phyloP scores from a whole-genome alignment of 2,329 filamentous ascomycete species.

The Alternaria triticina region DNA sequence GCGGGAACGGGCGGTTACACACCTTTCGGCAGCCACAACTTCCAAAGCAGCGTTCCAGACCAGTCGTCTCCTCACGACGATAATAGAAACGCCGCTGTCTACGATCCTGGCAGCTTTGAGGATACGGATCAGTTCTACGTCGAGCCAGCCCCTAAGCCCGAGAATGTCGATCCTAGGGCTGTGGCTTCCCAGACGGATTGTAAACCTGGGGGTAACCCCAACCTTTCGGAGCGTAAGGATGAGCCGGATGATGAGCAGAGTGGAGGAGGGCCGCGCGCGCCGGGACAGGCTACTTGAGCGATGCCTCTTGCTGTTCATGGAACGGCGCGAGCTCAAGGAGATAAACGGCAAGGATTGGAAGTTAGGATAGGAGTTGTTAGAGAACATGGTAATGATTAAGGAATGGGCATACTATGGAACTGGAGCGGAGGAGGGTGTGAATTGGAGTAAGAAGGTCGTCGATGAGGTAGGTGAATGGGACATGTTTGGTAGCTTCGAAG shows the following conservation, averaged over 20 bases:
- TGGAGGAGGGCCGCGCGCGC: not conserved
- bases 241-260: not conserved
- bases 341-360: no score
- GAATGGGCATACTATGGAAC: no score
- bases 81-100: not conserved
- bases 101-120: not conserved
- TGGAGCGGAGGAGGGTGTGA: no score
- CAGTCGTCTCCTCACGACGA: not conserved
- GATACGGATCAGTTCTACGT: not conserved
- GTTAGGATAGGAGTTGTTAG: no score
- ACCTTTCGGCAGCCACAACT: not conserved
- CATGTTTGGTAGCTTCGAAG: not conserved
- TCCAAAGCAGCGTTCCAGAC: not conserved
- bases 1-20: not conserved
- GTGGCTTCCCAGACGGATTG: not conserved
- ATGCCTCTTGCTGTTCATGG: not conserved
- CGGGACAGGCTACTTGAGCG: not conserved
- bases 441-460: constrained; percentile 10
- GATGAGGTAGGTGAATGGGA: not conserved
- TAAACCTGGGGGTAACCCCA: no score
- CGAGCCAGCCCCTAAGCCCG: not conserved
- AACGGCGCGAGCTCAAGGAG: no score
- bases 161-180: not conserved
- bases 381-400: no score
- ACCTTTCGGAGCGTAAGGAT: not conserved